Percentiles rank a stretch among this genome's conserved stretches.
phyloP scores from a whole-genome alignment of 129 eudicot genomes.

The Flaveria brownii region DNA sequence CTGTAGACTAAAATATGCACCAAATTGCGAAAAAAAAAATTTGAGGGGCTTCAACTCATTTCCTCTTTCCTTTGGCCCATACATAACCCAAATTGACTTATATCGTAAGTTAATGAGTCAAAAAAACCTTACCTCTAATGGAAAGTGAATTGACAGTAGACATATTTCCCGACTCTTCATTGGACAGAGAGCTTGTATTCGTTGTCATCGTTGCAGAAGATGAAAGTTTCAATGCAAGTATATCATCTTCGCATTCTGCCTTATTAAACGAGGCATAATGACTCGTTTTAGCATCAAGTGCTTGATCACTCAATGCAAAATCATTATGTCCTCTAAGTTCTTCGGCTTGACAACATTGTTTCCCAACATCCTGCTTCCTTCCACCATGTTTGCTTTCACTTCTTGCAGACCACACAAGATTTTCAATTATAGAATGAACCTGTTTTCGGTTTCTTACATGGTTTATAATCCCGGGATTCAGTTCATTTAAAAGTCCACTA shows the following conservation, averaged over 20 bases:
- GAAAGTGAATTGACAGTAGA: constrained; percentile 67
- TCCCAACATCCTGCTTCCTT: constrained; percentile 16
- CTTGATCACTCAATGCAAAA: neutral
- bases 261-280: constrained; percentile 21
- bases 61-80: neutral
- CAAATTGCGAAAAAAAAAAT: neutral
- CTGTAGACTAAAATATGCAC: neutral
- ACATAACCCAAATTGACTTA: neutral
- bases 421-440: constrained; percentile 89
- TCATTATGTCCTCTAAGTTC: neutral
- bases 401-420: constrained; percentile 72
- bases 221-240: constrained; percentile 56
- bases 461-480: constrained; percentile 90
- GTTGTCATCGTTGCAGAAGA: constrained; percentile 49
- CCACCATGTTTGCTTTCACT: constrained; percentile 35
- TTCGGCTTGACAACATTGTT: constrained; percentile 12
- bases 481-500: constrained; percentile 77
- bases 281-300: constrained; percentile 15
- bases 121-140: constrained; percentile 54
- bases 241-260: constrained; percentile 44
- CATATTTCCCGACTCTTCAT: constrained; percentile 61
- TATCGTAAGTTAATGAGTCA: neutral
- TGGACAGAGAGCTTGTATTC: constrained; percentile 55
- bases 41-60: neutral
- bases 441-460: constrained; percentile 95